Evolutionary conservation across 2,329 filamentous ascomycete genomes (phyloP), one percentile per base, ranked within the genome.

Genomic region (Ceratocystis cubensis): DNA sequence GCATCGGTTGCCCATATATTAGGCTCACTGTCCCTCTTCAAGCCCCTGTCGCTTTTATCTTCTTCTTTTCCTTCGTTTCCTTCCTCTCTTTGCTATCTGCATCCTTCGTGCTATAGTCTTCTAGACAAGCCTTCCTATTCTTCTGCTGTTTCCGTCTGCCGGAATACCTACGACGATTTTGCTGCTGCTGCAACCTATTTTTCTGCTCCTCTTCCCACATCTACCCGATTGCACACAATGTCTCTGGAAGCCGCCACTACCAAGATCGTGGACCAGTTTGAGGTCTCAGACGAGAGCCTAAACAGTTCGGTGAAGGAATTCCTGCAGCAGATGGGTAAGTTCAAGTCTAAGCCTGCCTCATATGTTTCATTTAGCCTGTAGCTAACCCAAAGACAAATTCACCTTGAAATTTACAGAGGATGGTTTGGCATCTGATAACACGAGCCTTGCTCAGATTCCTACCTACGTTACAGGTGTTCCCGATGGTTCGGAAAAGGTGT

Each of bases 381-480:
- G 22, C 50, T 56, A 56, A 56, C 25, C 5, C 3, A 30, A 25
- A 56, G 22, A 30, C 20, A n/a, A n/a, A n/a, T 17, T 17, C 33
- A n/a, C 33, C 46, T 41, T 13, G 48, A 15, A 28, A 68, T 64
- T 57, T 65, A 44, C 71, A 92, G 89, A 88, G 70, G 89, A 96
- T 79, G 94, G 94, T 33, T 79, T 97, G 70, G 78, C 84, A 68
- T 85, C 87, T 72, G 85, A 92, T 71, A 87, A 87, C 69, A 87
- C 89, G 41, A 91, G 88, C 71, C 78, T 99, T 79, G 93, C 89
- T 78, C 94, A 97, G 79, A 97, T 99, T 73, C 94, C 94, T 6
- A 96, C 92, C 53, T 99, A 96, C 76, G 93, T 99, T 71, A 97
- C 94, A 1, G 88, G 85, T 45, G 92, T 97, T 33, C 94, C 94